These are phyloP conservation scores for Erucastrum elatum DNA, from an alignment of 345 rosid species.

Conservation along the genomic window DNA sequence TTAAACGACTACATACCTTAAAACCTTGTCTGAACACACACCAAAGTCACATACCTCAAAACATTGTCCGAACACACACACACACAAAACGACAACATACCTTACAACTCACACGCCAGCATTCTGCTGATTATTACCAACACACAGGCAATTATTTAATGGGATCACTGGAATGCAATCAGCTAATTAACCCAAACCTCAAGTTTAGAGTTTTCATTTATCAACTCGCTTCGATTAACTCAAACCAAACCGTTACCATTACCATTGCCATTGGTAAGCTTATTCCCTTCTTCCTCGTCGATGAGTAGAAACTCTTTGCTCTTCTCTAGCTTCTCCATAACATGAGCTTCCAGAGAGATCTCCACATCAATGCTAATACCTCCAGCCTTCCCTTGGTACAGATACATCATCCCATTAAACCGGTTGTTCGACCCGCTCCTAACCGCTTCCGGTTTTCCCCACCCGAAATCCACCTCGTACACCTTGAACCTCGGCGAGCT, in stretches of 20 bases:
- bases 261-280: not conserved
- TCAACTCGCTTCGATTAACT: not conserved
- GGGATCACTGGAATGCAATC: not conserved
- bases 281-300: conserved; percentile 24
- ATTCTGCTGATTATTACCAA: conserved; percentile 16
- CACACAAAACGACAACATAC: not conserved
- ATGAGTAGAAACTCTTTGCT: conserved; percentile 58
- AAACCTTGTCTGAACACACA: not conserved
- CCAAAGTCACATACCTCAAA: not conserved
- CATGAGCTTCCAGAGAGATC: conserved; percentile 65
- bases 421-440: conserved; percentile 83
- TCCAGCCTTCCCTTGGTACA: conserved; percentile 88
- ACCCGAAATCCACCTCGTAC: conserved; percentile 91
- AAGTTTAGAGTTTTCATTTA: not conserved
- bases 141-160: not conserved
- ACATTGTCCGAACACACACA: not conserved
- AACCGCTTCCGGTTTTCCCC: conserved; percentile 81
- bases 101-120: not conserved
- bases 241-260: conserved; percentile 10
- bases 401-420: conserved; percentile 94
- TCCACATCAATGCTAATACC: conserved; percentile 86
- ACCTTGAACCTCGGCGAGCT: conserved; percentile 95
- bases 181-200: conserved; percentile 13
- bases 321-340: conserved; percentile 75
- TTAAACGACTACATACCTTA: not conserved